Evolutionary conservation across 495 filamentous ascomycete genomes (phyloP).

Genomic region (Tricharina praecox): DNA sequence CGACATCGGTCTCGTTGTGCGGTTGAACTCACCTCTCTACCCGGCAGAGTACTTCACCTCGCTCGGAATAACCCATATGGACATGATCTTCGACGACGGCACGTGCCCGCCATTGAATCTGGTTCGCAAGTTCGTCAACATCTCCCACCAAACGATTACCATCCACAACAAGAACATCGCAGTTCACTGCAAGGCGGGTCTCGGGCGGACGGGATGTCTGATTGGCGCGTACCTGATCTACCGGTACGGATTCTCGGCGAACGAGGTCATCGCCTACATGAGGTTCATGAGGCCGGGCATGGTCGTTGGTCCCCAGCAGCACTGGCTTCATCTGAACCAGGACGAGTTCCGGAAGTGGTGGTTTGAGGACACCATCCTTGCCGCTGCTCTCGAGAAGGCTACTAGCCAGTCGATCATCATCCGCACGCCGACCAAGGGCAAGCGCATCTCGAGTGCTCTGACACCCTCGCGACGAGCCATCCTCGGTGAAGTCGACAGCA

Average conservation of each 20-base stretch:
- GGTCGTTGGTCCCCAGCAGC: conserved; percentile 98
- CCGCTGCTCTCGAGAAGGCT: conserved; percentile 28
- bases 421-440: conserved; percentile 60
- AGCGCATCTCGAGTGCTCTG: conserved; percentile 36
- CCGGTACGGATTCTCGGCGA: conserved; percentile 92
- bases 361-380: conserved; percentile 72
- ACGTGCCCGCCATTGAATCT: conserved; percentile 77
- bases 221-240: conserved; percentile 98
- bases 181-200: conserved; percentile 94
- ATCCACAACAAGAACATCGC: conserved; percentile 75
- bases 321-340: conserved; percentile 97
- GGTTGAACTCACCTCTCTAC: conserved; percentile 90
- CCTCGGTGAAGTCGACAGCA: conserved; percentile 76
- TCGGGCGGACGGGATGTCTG: conserved; percentile 89
- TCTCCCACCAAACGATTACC: conserved; percentile 87
- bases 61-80: conserved; percentile 81
- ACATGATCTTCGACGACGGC: conserved; percentile 99
- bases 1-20: conserved; percentile 81
- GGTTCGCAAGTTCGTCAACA: conserved; percentile 80
- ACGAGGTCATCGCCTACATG: conserved; percentile 98
- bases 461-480: conserved; percentile 61
- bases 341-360: conserved; percentile 94
- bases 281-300: conserved; percentile 98
- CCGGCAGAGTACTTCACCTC: conserved; percentile 88
- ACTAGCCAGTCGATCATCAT: conserved; percentile 42